These are phyloP conservation scores for Colletotrichum eleusines DNA, from an alignment of 2,329 filamentous ascomycete species.

Conservation along the genomic window DNA sequence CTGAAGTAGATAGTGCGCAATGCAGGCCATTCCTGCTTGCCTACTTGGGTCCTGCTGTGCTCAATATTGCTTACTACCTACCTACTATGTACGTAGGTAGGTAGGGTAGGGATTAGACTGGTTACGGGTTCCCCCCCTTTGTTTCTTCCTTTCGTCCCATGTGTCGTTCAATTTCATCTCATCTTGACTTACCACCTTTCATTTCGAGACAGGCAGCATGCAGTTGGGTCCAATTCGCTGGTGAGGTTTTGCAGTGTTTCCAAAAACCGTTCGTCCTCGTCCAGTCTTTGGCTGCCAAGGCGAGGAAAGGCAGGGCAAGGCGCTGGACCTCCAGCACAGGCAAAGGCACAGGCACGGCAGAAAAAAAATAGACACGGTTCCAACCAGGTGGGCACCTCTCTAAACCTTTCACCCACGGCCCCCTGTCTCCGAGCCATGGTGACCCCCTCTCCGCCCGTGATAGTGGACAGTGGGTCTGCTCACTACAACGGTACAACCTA, in stretches of 20 bases:
- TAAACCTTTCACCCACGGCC: background rate
- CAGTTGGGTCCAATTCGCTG: background rate
- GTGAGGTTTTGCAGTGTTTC: background rate
- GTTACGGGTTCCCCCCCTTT: background rate
- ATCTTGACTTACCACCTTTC: conserved; percentile 11
- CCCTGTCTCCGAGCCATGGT: too few species aligned
- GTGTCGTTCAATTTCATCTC: conserved; percentile 27
- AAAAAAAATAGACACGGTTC: conserved; percentile 1
- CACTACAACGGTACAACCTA: too few species aligned
- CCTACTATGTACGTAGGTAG: background rate
- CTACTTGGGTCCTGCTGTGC: background rate
- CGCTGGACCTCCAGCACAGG: background rate
- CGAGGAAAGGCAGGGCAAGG: background rate
- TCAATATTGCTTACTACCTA: background rate
- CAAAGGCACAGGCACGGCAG: background rate
- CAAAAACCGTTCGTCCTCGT: background rate
- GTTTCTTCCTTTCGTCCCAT: conserved; percentile 21
- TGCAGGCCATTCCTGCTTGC: conserved; percentile 4
- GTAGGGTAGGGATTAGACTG: conserved; percentile 12
- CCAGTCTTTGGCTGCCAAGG: conserved; percentile 2
- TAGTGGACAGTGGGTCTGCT: conserved; percentile 38
- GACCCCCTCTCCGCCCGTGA: conserved; percentile 19
- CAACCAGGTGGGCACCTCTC: conserved; percentile 4
- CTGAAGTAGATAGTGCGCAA: background rate
- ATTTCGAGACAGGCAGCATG: conserved; percentile 3